Evolutionary conservation across 306 rosid species (phyloP).

Genomic region (Prunus padus): DNA sequence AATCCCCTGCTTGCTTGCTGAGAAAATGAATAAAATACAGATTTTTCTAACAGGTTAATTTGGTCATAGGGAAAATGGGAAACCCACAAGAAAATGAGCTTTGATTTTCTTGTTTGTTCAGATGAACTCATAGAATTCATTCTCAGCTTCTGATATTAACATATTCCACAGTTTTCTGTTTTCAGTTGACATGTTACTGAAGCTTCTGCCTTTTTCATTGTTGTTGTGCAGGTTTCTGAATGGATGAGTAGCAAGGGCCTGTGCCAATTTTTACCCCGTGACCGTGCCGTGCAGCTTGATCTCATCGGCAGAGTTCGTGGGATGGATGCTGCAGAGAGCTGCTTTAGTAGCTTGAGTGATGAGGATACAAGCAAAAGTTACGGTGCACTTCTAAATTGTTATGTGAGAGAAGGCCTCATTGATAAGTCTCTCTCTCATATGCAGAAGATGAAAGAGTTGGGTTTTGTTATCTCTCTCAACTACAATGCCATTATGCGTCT

Average conservation of each 20-base stretch:
- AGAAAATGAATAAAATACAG: too few relatives aligned
- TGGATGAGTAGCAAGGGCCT: conserved; percentile 58
- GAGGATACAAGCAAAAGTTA: conserved; percentile 43
- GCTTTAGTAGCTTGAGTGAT: conserved; percentile 49
- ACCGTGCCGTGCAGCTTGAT: conserved; percentile 58
- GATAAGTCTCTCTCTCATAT: conserved; percentile 60
- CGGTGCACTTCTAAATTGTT: conserved; percentile 73
- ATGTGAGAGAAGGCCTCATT: conserved; percentile 55
- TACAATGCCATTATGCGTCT: conserved; percentile 70
- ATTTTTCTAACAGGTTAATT: too few relatives aligned
- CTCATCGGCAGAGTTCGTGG: conserved; percentile 65
- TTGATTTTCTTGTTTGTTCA: too few relatives aligned
- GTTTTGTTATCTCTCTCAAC: conserved; percentile 44
- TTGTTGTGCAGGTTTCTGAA: conserved; percentile 58
- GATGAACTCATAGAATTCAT: not conserved
- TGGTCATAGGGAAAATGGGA: too few relatives aligned
- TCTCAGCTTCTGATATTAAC: not conserved
- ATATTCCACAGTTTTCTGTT: too few relatives aligned
- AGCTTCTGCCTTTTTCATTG: not conserved
- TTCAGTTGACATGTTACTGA: not conserved
- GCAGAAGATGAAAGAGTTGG: conserved; percentile 69
- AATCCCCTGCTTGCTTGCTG: too few relatives aligned
- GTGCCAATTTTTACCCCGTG: conserved; percentile 36
- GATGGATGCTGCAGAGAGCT: conserved; percentile 55
- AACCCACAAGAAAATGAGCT: too few relatives aligned